Evolutionary conservation across 1,284 basidiomycete genomes (phyloP).

Genomic region (Chiua sp.): DNA sequence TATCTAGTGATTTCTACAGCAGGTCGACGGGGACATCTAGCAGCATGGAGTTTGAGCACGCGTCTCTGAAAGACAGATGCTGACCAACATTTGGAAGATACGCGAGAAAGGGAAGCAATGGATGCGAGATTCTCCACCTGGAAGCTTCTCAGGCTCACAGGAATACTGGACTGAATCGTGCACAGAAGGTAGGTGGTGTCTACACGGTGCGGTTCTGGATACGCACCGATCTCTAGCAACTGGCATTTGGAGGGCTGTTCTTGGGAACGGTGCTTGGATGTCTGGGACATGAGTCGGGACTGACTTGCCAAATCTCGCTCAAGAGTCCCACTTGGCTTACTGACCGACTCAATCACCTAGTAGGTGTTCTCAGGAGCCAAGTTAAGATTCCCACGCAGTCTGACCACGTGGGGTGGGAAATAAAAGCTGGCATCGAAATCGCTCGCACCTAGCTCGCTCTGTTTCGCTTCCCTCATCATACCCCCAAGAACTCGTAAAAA

Average conservation of each 20-base stretch:
- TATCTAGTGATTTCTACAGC: conserved; percentile 74
- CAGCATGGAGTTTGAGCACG: conserved; percentile 7
- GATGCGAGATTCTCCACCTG: conserved; percentile 40
- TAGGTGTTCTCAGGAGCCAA: conserved; percentile 17
- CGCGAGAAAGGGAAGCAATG: conserved; percentile 75
- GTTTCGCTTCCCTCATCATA: conserved; percentile 41
- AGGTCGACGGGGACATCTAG: conserved; percentile 65
- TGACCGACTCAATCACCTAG: too few relatives aligned
- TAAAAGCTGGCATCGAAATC: conserved; percentile 41
- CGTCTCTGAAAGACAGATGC: not conserved
- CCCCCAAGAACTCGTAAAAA: conserved; percentile 44
- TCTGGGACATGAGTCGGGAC: conserved; percentile 12
- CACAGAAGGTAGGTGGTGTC: conserved; percentile 7
- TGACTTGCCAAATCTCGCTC: not conserved
- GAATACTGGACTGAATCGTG: conserved; percentile 53
- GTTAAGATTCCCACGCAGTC: conserved; percentile 32
- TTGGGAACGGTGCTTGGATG: not conserved
- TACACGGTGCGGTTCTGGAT: conserved; percentile 3
- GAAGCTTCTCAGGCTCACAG: conserved; percentile 51
- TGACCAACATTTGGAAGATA: conserved; percentile 71
- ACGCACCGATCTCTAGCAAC: conserved; percentile 61
- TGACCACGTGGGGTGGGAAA: conserved; percentile 32
- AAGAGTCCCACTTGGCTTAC: not conserved
- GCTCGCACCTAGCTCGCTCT: conserved; percentile 39
- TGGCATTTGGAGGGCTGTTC: conserved; percentile 46